Evolutionary conservation across 1,139 yeast genomes (phyloP).

Genomic region (Scheffersomyces illinoinensis): DNA sequence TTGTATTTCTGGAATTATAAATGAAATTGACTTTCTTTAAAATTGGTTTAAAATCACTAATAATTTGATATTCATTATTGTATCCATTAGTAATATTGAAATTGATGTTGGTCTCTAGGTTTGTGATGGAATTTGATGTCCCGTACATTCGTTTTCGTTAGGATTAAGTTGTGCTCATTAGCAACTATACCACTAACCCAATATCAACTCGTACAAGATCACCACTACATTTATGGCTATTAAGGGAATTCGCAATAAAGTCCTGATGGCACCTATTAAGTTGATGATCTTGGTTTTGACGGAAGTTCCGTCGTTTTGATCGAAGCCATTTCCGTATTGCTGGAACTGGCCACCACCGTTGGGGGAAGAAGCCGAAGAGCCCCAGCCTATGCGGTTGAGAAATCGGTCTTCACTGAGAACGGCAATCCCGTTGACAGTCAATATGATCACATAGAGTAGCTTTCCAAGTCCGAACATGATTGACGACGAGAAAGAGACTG

Average conservation of each 20-base stretch:
- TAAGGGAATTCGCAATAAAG: slow-evolving; percentile 73
- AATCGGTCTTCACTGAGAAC: slow-evolving; percentile 83
- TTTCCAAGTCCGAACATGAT: slow-evolving; percentile 72
- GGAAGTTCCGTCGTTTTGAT: slow-evolving; percentile 33
- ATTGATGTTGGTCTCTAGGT: background rate
- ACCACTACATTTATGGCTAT: slow-evolving; percentile 67
- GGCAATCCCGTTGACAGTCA: slow-evolving; percentile 75
- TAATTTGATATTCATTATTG: background rate
- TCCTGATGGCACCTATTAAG: slow-evolving; percentile 71
- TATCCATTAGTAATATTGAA: too few species aligned
- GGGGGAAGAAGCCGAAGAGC: slow-evolving; percentile 17
- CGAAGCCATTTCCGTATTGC: slow-evolving; percentile 25
- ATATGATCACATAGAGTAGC: slow-evolving; percentile 62
- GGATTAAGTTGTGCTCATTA: background rate
- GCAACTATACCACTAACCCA: slow-evolving; percentile 47
- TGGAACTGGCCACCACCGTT: slow-evolving; percentile 25
- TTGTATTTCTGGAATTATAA: too few species aligned
- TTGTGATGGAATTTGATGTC: background rate
- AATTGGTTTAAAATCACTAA: background rate
- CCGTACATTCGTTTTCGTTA: background rate
- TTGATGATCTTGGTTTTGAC: slow-evolving; percentile 61
- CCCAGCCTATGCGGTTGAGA: slow-evolving; percentile 62
- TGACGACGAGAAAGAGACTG: background rate
- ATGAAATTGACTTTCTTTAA: too few species aligned
- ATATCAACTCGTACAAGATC: slow-evolving; percentile 69